These are phyloP conservation scores for Phaeosphaeria sp. DNA, from an alignment of 2,329 filamentous ascomycete species.

Conservation along the genomic window DNA sequence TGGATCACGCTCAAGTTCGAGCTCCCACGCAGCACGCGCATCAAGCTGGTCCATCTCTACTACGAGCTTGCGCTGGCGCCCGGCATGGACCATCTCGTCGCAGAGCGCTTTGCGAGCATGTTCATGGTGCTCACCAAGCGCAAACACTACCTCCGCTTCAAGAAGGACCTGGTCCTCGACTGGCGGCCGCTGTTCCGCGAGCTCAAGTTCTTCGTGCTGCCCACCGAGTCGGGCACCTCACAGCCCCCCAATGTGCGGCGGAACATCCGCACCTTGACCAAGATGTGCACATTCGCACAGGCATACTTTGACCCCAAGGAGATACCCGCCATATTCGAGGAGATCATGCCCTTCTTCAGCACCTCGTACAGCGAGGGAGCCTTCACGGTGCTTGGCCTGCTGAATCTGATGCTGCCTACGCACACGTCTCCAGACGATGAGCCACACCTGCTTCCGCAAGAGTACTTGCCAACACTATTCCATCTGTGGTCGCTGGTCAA, in stretches of 20 bases:
- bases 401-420: slow-evolving; percentile 89
- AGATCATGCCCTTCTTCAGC: slow-evolving; percentile 73
- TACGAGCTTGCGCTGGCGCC: slow-evolving; percentile 93
- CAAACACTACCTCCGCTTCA: slow-evolving; percentile 92
- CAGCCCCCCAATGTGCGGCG: slow-evolving; percentile 69
- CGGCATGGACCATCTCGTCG: slow-evolving; percentile 79
- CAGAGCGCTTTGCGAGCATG: slow-evolving; percentile 95
- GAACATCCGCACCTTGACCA: slow-evolving; percentile 77
- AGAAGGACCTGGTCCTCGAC: slow-evolving; percentile 87
- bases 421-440: slow-evolving; percentile 75
- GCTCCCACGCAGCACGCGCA: slow-evolving; percentile 82
- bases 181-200: slow-evolving; percentile 95
- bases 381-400: slow-evolving; percentile 86
- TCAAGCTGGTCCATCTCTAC: slow-evolving; percentile 87
- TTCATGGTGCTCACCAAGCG: slow-evolving; percentile 95
- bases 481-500: slow-evolving; percentile 95
- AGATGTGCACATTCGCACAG: slow-evolving; percentile 88
- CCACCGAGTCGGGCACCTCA: slow-evolving; percentile 75
- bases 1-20: slow-evolving; percentile 99
- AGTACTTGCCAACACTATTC: slow-evolving; percentile 92
- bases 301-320: slow-evolving; percentile 91
- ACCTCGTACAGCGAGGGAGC: slow-evolving; percentile 91
- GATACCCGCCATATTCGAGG: slow-evolving; percentile 71
- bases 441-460: slow-evolving; percentile 80
- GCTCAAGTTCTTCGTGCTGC: slow-evolving; percentile 87